phyloP scores from a whole-genome alignment of 768 basidiomycete species.

The Rhodotorula toruloides region DNA sequence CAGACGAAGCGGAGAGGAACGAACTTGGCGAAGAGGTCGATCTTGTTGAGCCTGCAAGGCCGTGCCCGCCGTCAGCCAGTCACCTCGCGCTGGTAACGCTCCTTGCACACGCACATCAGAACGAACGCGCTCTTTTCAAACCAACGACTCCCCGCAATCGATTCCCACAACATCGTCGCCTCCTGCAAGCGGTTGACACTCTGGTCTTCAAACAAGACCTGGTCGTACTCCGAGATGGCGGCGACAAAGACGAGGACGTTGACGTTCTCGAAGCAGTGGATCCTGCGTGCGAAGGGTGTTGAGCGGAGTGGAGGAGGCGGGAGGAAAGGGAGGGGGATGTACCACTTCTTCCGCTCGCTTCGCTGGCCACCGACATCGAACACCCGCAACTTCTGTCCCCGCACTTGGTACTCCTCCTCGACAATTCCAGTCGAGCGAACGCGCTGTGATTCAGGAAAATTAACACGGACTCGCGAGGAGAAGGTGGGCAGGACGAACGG shows the following conservation, averaged over 20 bases:
- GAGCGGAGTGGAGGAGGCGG: no score
- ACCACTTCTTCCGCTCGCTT: slow-evolving; percentile 82
- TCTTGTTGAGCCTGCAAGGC: slow-evolving; percentile 45
- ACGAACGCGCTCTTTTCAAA: slow-evolving; percentile 91
- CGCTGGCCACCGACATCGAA: slow-evolving; percentile 85
- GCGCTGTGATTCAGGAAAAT: no score
- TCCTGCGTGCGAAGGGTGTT: slow-evolving; percentile 42
- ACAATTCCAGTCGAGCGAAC: slow-evolving; percentile 98
- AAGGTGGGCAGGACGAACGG: no score
- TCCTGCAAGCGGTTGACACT: slow-evolving; percentile 85
- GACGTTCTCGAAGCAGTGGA: slow-evolving; percentile 91
- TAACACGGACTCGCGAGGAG: no score
- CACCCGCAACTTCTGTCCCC: slow-evolving; percentile 51
- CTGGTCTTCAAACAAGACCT: slow-evolving; percentile 60
- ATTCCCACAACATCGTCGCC: slow-evolving; percentile 74
- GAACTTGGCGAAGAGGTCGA: slow-evolving; percentile 69
- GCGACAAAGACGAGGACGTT: slow-evolving; percentile 90
- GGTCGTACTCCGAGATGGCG: slow-evolving; percentile 90
- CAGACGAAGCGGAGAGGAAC: neutral
- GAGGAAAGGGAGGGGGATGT: neutral
- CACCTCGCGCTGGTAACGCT: neutral
- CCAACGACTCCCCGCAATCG: slow-evolving; percentile 52
- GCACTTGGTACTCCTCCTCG: slow-evolving; percentile 90
- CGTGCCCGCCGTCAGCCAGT: neutral
- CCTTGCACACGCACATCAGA: slow-evolving; percentile 30